phyloP scores from a whole-genome alignment of 2,329 filamentous ascomycete genomes.

The Ophiosphaerella herpotricha region DNA sequence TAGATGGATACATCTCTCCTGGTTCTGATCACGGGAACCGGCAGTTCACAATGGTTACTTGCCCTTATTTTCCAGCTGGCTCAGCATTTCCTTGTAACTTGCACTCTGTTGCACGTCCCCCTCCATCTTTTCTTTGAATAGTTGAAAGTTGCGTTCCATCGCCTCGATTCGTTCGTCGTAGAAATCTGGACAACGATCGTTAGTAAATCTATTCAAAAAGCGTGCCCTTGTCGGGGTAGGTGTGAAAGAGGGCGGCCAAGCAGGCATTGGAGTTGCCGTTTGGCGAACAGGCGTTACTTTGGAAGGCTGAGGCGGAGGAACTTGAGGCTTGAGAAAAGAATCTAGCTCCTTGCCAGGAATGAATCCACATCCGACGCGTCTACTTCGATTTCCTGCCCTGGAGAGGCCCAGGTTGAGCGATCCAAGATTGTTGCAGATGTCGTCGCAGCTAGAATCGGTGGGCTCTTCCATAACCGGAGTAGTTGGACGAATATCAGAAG shows the following conservation, averaged over 20 bases:
- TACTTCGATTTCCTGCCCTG: conserved; percentile 18
- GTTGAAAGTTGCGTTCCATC: conserved; percentile 74
- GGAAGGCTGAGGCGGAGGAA: conserved; percentile 27
- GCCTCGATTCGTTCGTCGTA: conserved; percentile 77
- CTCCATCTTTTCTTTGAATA: conserved; percentile 74
- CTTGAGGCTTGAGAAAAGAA: conserved; percentile 27
- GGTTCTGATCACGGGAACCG: neutral
- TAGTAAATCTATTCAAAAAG: conserved; percentile 76
- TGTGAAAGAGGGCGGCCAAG: conserved; percentile 21
- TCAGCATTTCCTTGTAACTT: conserved; percentile 73
- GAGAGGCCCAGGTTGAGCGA: conserved; percentile 32
- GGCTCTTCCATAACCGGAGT: conserved; percentile 35
- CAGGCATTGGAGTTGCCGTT: conserved; percentile 14
- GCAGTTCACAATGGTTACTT: conserved; percentile 37
- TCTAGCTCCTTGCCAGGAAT: conserved; percentile 33
- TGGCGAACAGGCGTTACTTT: conserved; percentile 27
- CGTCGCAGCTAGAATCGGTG: conserved; percentile 34
- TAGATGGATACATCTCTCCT: neutral
- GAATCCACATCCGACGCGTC: conserved; percentile 32
- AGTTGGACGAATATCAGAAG: conserved; percentile 25
- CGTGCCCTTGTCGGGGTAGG: conserved; percentile 44
- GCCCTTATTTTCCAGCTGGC: conserved; percentile 77
- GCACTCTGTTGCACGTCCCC: conserved; percentile 70
- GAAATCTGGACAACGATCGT: conserved; percentile 70
- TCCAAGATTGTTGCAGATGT: conserved; percentile 28